phyloP scores from a whole-genome alignment of 139 green algal species.

The Picochlorum sp. region DNA sequence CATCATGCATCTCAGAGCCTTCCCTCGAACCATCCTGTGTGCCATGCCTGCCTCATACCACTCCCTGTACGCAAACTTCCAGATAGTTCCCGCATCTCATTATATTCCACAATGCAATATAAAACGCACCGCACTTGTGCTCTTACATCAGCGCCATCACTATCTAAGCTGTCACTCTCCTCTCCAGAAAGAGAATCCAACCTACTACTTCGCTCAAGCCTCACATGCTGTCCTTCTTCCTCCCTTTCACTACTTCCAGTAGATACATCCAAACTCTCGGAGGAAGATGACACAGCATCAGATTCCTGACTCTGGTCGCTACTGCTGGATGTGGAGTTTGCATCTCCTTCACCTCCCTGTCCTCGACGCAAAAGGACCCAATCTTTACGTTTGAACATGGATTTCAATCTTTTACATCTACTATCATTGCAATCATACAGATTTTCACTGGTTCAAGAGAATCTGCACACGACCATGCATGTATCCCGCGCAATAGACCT shows the following conservation, averaged over 20 bases:
- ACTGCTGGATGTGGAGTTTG: not conserved
- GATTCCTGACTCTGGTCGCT: conserved; percentile 4
- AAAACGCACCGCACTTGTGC: too few relatives aligned
- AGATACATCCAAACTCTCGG: not conserved
- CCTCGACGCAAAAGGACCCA: not conserved
- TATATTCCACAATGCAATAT: too few relatives aligned
- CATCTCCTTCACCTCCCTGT: not conserved
- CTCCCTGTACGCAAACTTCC: too few relatives aligned
- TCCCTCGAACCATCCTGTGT: not conserved
- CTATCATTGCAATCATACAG: conserved; percentile 1
- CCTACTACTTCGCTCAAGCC: conserved; percentile 11
- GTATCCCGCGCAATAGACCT: not conserved
- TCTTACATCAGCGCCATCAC: not conserved
- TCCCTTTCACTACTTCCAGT: not conserved
- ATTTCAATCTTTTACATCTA: not conserved
- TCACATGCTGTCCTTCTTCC: not conserved
- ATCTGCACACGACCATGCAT: not conserved
- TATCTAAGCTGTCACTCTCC: not conserved
- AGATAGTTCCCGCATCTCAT: too few relatives aligned
- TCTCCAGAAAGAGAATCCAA: not conserved
- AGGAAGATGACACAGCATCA: not conserved
- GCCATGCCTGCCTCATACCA: too few relatives aligned
- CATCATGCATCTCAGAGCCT: conserved; percentile 26
- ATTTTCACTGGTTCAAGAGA: not conserved
- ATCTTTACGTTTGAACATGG: not conserved